Evolutionary conservation across 2,329 filamentous ascomycete genomes (phyloP), one percentile per base, ranked within the genome.

Genomic region (Thielaviopsis populi): DNA sequence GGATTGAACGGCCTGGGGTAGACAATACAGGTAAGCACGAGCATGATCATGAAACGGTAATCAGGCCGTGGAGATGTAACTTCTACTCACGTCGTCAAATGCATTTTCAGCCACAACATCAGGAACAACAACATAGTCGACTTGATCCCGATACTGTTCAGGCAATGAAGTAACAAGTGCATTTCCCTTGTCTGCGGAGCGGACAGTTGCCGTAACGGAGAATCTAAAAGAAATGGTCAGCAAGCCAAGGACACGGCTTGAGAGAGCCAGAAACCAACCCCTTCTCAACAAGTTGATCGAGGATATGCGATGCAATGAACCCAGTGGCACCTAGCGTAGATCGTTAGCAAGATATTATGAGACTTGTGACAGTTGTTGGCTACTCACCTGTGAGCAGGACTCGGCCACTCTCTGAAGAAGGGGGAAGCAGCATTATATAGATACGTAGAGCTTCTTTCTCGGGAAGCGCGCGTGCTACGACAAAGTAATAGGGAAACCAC

Each of bases 71-170:
- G 5, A 24, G 58, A 75, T 37, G 42, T n/a, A n/a, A 15, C 42
- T 4, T 3, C 1, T 22, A 59, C 53, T 10, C 19, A 43, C 81
- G 66, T 80, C 73, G 65, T 87, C 81, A 68, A 94, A 95, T 27
- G 87, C 88, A 19, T 81, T 81, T 24, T 83, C 79, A 67, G 83
- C 71, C 0, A 86, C 85, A 68, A 95, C 85, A 68, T 95, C 87
- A 59, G 83, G 79, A 13, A 95, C 87, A 66, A 92, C 80, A 42
- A 71, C 74, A 62, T 75, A 78, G 1, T 74, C 73, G 1, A 78
- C 73, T 33, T 73, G 69, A 0, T 61, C 27, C 5, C 24, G 48
- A 37, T 59, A 33, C 10, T 53, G 13, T 6, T 61, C 27, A 10
- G 72, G 70, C 37, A 79, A 71, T 0, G 76, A 76, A 1, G 74